phyloP scores from a whole-genome alignment of 1,139 yeast species.

The Blastobotrys indianensis region DNA sequence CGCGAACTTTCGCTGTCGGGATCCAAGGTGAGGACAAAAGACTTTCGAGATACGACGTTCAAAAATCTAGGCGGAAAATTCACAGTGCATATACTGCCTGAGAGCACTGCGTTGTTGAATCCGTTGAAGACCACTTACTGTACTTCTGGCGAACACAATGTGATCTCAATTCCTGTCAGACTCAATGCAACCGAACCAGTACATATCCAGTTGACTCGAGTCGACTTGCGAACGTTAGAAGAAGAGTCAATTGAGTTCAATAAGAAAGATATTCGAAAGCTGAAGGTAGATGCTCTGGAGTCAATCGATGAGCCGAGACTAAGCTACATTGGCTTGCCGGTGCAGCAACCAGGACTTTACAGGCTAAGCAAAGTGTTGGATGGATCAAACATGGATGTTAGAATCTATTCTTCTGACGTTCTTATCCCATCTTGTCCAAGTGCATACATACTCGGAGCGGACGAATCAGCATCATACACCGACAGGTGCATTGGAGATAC shows the following conservation, averaged over 20 bases:
- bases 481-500: conserved; percentile 62
- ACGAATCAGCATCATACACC: conserved; percentile 11
- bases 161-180: conserved; percentile 58
- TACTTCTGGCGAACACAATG: conserved; percentile 37
- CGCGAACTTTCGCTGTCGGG: conserved; percentile 71
- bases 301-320: conserved; percentile 28
- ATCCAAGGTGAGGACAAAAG: conserved; percentile 35
- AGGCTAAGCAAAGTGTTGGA: conserved; percentile 62
- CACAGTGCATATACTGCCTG: conserved; percentile 84
- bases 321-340: conserved; percentile 52
- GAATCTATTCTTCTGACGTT: conserved; percentile 59
- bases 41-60: conserved; percentile 49
- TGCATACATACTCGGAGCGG: conserved; percentile 42
- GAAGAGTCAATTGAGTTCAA: conserved; percentile 49
- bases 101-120: conserved; percentile 78
- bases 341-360: conserved; percentile 67
- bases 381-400: conserved; percentile 54
- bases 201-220: conserved; percentile 57
- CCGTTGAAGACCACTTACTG: conserved; percentile 68
- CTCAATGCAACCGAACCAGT: conserved; percentile 79
- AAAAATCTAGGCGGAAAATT: conserved; percentile 79
- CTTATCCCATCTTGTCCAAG: conserved; percentile 73
- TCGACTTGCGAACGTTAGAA: conserved; percentile 51
- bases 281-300: conserved; percentile 36
- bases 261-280: conserved; percentile 43